phyloP scores from a whole-genome alignment of 2,329 filamentous ascomycete species.

The Penicillium concentricum region DNA sequence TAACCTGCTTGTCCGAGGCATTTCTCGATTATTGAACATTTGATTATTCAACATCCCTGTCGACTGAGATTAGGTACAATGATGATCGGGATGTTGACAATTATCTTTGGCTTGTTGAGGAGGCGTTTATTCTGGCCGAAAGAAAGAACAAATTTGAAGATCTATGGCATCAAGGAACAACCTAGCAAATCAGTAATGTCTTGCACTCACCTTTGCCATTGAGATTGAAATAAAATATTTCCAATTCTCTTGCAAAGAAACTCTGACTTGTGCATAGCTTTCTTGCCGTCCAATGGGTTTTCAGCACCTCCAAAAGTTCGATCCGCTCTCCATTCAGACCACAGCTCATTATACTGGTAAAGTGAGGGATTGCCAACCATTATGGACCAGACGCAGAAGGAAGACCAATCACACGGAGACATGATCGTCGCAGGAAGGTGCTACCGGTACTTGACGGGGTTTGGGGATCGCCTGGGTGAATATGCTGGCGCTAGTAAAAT shows the following conservation, averaged over 20 bases:
- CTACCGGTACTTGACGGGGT: background rate
- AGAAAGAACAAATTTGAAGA: background rate
- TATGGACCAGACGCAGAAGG: background rate
- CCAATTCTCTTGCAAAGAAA: background rate
- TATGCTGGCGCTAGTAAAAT: background rate
- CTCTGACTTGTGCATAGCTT: background rate
- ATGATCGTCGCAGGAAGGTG: background rate
- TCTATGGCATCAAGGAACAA: background rate
- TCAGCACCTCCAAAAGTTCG: background rate
- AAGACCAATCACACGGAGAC: background rate
- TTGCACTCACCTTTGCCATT: background rate
- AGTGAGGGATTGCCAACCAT: background rate
- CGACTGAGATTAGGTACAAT: background rate
- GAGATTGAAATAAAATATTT: background rate
- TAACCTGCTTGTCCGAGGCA: background rate
- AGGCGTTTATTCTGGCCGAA: background rate
- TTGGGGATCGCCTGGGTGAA: background rate
- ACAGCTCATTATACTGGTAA: too few species aligned
- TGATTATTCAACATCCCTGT: background rate
- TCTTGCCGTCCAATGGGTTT: background rate
- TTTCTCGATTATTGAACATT: constrained; percentile 6
- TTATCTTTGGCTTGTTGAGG: background rate
- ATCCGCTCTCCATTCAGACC: too few species aligned
- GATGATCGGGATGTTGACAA: background rate
- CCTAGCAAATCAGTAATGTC: background rate